Base-by-base conservation (phyloP, 495 filamentous ascomycete genomes). In the Penicillium chermesinum region DNA sequence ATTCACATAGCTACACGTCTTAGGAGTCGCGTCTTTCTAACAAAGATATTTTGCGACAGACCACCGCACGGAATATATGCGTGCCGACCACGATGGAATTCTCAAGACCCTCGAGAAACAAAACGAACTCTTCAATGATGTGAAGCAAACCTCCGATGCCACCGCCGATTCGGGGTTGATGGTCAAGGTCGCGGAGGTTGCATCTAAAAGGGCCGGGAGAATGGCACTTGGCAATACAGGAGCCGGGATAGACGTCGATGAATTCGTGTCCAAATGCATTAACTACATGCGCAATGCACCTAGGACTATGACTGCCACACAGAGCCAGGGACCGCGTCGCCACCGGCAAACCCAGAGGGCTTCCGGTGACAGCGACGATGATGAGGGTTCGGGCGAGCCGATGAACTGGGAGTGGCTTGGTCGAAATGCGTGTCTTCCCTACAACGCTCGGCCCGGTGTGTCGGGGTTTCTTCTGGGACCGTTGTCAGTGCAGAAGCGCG, bases 131-230 rank as follows among this genome's bases (percentile, higher is more conserved):
- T 85, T 83, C 57, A 64, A 64, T 20, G 70, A 80, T 27, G 89
- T 97, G 41, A 93, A 88, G 53, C 91, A 96, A 59, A 94, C 93
- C 1, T 79, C 80, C n/a, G 94, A 99, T 62, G 93, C 93, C 1
- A 89, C 84, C 2, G 83, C 95, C 48, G 93, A 99, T 58, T 87
- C 91, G 0, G 83, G 88, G 35, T 73, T 93, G 33, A 73, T 97
- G 8, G 87, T 96, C 9, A 78, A 73, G 27, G 80, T 84, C 0
- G 83, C 87, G 15, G 93, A 97, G 50, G 67, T 90, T 2, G 81
- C 85, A 0, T 81, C 84, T 47, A 86, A 87, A 46, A 88, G 86
- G 54, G 81, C 83, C 0, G 68, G 82, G 20, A 80, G 85, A 25
- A 70, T 89, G 8, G 83, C 83, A 2, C 68, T 85, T 1, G 91